Percentiles rank a stretch among this genome's conserved stretches.
phyloP scores from a whole-genome alignment of 257 asterid species.

The Craterostigma plantagineum region DNA sequence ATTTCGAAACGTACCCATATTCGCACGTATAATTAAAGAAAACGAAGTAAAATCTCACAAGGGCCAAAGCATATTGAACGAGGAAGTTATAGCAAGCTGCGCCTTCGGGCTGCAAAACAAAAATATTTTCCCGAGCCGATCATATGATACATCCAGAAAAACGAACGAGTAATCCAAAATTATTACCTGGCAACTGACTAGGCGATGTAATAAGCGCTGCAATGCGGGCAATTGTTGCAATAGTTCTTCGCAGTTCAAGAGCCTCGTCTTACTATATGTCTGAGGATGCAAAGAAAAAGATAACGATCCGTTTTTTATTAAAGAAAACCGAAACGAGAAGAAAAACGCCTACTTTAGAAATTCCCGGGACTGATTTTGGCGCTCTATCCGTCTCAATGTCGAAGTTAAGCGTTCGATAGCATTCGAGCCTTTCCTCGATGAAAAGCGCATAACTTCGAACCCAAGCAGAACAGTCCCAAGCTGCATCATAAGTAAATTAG shows the following conservation, averaged over 20 bases:
- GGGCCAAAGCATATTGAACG: constrained; percentile 53
- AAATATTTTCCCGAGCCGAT: not conserved
- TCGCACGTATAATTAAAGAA: not conserved
- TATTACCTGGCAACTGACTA: constrained; percentile 63
- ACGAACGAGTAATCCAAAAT: not conserved
- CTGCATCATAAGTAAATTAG: constrained; percentile 23
- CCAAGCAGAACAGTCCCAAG: constrained; percentile 85
- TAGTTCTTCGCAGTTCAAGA: constrained; percentile 28
- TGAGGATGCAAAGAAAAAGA: constrained; percentile 4
- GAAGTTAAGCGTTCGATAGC: constrained; percentile 32
- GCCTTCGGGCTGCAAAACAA: constrained; percentile 56
- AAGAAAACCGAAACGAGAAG: not conserved
- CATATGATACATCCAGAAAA: not conserved
- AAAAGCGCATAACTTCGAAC: constrained; percentile 48
- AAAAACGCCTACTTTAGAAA: constrained; percentile 23
- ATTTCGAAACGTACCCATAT: not conserved
- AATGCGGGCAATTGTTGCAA: constrained; percentile 54
- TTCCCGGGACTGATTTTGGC: constrained; percentile 30
- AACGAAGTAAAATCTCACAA: constrained; percentile 17
- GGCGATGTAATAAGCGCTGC: constrained; percentile 56
- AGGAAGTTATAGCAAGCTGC: constrained; percentile 51
- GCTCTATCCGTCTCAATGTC: constrained; percentile 50
- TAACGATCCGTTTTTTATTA: not conserved
- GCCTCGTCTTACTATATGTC: constrained; percentile 45
- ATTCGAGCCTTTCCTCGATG: constrained; percentile 59